These are phyloP conservation scores for Curvularia hawaiiensis DNA, from an alignment of 2,329 filamentous ascomycete species.

Conservation along the genomic window DNA sequence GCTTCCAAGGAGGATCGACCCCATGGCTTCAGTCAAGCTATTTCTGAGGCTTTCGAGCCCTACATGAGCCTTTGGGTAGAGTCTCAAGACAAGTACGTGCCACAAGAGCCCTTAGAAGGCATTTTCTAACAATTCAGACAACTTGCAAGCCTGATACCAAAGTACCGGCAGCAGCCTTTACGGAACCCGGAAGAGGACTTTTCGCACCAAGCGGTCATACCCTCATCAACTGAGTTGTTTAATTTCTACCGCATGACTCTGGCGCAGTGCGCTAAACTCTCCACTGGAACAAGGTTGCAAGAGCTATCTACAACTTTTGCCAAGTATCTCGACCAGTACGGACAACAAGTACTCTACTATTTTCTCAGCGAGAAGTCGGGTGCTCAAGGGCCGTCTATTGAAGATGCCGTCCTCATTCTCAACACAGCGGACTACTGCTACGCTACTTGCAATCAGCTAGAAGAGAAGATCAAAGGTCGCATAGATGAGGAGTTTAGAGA, in stretches of 20 bases:
- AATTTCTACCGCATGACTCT: slow-evolving; percentile 94
- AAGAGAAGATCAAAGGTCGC: slow-evolving; percentile 90
- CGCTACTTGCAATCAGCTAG: slow-evolving; percentile 86
- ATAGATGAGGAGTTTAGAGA: slow-evolving; percentile 79
- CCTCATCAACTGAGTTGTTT: slow-evolving; percentile 95
- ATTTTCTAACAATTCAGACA: slow-evolving; percentile 54
- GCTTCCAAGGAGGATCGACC: slow-evolving; percentile 77
- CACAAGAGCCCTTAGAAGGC: not conserved
- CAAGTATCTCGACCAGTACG: slow-evolving; percentile 94
- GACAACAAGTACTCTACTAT: slow-evolving; percentile 85
- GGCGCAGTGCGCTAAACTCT: slow-evolving; percentile 94
- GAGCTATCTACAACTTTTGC: slow-evolving; percentile 86
- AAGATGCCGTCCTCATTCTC: slow-evolving; percentile 83
- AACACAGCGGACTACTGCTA: slow-evolving; percentile 99
- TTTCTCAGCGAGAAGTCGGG: slow-evolving; percentile 67
- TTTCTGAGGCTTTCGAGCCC: slow-evolving; percentile 96
- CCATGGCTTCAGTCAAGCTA: slow-evolving; percentile 83
- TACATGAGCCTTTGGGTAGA: slow-evolving; percentile 98
- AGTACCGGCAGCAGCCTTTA: slow-evolving; percentile 82
- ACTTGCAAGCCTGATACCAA: slow-evolving; percentile 81
- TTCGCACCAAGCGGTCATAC: slow-evolving; percentile 83
- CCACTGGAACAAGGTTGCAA: slow-evolving; percentile 83
- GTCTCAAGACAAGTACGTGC: slow-evolving; percentile 75
- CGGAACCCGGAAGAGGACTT: slow-evolving; percentile 89
- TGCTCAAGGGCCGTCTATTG: slow-evolving; percentile 63